Base-by-base conservation (phyloP, 1,139 yeast genomes). In the Yamadazyma triangularis region DNA sequence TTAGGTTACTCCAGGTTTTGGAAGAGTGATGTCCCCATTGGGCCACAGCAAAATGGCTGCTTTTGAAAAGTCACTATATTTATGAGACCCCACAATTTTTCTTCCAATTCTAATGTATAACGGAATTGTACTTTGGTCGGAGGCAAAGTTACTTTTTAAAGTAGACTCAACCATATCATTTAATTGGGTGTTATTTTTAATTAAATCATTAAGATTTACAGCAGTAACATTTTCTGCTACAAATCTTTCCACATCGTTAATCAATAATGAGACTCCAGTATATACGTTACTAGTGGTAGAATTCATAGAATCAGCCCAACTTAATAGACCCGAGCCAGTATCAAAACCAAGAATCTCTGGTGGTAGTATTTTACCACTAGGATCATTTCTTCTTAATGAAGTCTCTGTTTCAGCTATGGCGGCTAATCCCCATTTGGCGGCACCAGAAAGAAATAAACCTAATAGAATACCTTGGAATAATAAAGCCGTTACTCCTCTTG, bases 371-470 rank as follows among this genome's bases (percentile, higher is more conserved):
- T 58, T 66, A 0, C 83, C 84, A 26, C 74, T 65, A 0, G 95
- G 95, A 42, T 86, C 96, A 16, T 83, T 83, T 42, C 96, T 62
- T 38, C 77, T 58, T 29, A 88, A 57, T 10, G 87, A 73, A 9
- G 69, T 60, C 27, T 73, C 73, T 0, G 96, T 87, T 50, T 89
- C 96, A 2, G 84, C 77, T 36, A 89, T 79, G 14, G 95, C 79
- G 3, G 94, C 97, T 48, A 83, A 79, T 32, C 93, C 96, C 98
- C 98, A 89, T 36, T 94, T 66, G 0, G 95, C 79, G 2, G 87
- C 77, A 0, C 98, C 98, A 14, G 91, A 82, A 7, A 88, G 67
- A 34, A 84, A 72, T 23, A 89, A 62, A 0, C 97, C 98, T 1
- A 86, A 54, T 15, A 91, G 60, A 2, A 91, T 70, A 2, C 97